Evolutionary conservation across 192 early-diverging fungal genomes (phyloP), one percentile per base, ranked within the genome.

Genomic region (Podila epicladia): DNA sequence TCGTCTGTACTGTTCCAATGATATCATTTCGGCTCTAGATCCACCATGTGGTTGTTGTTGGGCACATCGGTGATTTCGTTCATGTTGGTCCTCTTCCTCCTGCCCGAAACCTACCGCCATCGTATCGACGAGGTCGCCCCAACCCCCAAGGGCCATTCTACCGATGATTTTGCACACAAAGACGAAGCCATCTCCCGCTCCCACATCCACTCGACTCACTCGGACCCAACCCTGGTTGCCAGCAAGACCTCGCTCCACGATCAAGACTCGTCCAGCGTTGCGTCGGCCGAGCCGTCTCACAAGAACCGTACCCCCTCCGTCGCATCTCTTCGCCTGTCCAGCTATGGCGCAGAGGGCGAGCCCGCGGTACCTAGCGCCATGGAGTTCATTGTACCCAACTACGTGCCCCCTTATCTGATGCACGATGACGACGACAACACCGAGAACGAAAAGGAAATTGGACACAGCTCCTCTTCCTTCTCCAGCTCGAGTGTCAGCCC

Each of bases 31-130:
- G 7, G 35, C 29, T 48, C 38, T 66, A 77, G 74, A 51, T 55
- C 37, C 6, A 79, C 76, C 9, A 79, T 79, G 76, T 79, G 76
- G 76, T 31, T 79, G n/a, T 62, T 79, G 29, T 50, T 79, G 4
- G 76, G 65, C n/a, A 53, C 76, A 19, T 64, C 76, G 1, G 55
- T 79, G 17, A 31, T 79, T 9, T 69, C 76, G 0, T 72, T 73
- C 55, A 65, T 75, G 29, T 17, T 75, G 26, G 71, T 84, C 9
- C 32, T 83, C 1, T 82, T 85, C 67, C 63, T 86, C 62, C 58
- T 88, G 13, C 87, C 87, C 1, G 87, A 88, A 48, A 86, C 87
- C 0, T 65, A 85, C 41, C 75, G 87, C 22, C 62, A 75, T 3
- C 59, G 82, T 12, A 85, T 88, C 7, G 85, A 84, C 12, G 29